Evolutionary conservation across 352 stramenopile genomes (phyloP).

Genomic region (Globisporangium alternatum): DNA sequence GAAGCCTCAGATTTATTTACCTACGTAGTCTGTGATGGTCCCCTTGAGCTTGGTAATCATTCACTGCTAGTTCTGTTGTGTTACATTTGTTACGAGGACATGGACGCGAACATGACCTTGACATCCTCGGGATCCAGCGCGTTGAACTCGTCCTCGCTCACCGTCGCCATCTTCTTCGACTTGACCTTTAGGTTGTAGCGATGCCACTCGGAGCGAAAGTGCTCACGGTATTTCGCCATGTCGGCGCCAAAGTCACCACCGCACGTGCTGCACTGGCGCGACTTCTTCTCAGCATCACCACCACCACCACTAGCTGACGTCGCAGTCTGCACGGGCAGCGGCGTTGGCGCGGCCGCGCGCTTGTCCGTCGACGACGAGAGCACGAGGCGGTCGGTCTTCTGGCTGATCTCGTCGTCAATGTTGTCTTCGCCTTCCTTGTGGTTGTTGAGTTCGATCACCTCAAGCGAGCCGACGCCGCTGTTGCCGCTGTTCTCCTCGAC

Average conservation of each 20-base stretch:
- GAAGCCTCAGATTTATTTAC: conserved; percentile 5
- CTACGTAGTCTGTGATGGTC: not conserved
- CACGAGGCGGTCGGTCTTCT: conserved; percentile 76
- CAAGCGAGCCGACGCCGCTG: conserved; percentile 50
- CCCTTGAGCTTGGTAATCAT: not conserved
- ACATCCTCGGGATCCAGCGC: conserved; percentile 53
- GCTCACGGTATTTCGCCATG: conserved; percentile 84
- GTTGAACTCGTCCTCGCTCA: conserved; percentile 70
- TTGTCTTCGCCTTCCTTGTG: conserved; percentile 89
- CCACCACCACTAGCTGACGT: conserved; percentile 8
- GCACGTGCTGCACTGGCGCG: conserved; percentile 89
- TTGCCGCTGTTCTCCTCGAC: conserved; percentile 58
- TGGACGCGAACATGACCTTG: conserved; percentile 58
- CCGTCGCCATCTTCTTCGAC: conserved; percentile 75
- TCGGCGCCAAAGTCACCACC: conserved; percentile 88
- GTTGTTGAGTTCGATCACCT: conserved; percentile 93
- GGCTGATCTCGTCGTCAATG: conserved; percentile 91
- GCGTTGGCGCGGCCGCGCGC: conserved; percentile 12
- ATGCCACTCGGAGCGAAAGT: conserved; percentile 97
- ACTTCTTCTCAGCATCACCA: conserved; percentile 34
- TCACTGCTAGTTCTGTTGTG: not conserved
- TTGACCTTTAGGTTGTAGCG: conserved; percentile 98
- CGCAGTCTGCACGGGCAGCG: conserved; percentile 9
- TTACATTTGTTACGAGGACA: conserved; percentile 42
- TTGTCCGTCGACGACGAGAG: conserved; percentile 22